Conservation (phyloP, 495 filamentous ascomycete genomes). For the Penicillium riverlandense region DNA sequence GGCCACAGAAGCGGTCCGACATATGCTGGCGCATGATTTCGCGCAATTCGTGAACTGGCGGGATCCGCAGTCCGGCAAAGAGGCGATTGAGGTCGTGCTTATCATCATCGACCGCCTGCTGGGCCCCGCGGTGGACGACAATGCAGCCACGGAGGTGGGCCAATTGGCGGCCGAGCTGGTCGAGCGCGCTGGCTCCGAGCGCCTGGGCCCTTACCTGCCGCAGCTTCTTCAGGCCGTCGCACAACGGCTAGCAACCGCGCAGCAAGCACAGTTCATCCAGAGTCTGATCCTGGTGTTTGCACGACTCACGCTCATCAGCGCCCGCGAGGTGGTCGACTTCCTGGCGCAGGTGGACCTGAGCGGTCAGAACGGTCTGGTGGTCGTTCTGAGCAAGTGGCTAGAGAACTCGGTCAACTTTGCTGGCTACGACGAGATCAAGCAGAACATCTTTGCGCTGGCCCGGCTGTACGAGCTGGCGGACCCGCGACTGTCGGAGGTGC, state of each 20-base stretch:
- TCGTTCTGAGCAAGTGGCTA: constrained; percentile 91
- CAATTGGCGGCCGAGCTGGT: constrained; percentile 91
- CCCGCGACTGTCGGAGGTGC: constrained; percentile 65
- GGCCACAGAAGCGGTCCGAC: constrained; percentile 77
- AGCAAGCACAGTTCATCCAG: constrained; percentile 79
- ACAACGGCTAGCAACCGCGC: constrained; percentile 70
- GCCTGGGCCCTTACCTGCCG: constrained; percentile 79
- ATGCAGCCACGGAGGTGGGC: constrained; percentile 90
- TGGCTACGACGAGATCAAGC: constrained; percentile 92
- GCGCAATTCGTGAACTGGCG: constrained; percentile 80
- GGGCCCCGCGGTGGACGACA: constrained; percentile 72
- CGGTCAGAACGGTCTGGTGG: constrained; percentile 64
- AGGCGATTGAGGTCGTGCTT: constrained; percentile 80
- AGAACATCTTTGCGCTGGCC: constrained; percentile 90
- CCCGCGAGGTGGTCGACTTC: constrained; percentile 88
- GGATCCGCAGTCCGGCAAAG: constrained; percentile 61
- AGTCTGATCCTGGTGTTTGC: constrained; percentile 94
- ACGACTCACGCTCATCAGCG: constrained; percentile 72
- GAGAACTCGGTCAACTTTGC: constrained; percentile 95
- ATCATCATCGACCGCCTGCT: constrained; percentile 92
- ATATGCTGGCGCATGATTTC: constrained; percentile 81
- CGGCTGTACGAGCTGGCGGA: constrained; percentile 86
- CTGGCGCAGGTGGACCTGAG: constrained; percentile 73
- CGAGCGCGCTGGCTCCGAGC: constrained; percentile 83
- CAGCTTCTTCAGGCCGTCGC: constrained; percentile 91